A percentile compares a stretch with the other conserved stretches of the same genome.
Evolutionary conservation across 1,284 basidiomycete species (phyloP).

Genomic region (Sporisorium iseilematis-ciliati): DNA sequence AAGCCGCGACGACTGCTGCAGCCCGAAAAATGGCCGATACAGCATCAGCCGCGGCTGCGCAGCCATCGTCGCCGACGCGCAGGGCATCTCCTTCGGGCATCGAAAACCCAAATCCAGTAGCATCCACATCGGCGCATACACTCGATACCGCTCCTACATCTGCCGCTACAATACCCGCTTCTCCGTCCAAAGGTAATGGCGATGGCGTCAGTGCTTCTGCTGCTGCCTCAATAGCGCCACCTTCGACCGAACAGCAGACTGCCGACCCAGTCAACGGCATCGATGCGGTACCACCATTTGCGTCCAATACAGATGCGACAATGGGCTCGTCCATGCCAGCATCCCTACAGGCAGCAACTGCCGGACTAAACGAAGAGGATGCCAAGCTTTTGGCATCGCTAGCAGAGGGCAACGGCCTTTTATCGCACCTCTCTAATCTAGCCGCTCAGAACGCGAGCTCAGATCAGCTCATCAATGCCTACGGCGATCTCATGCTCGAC

Average conservation of each 20-base stretch:
- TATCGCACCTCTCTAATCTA: constrained; percentile 36
- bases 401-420: constrained; percentile 47
- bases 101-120: constrained; percentile 48
- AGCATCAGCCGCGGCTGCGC: constrained; percentile 15
- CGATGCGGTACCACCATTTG: neutral
- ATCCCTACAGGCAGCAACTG: constrained; percentile 22
- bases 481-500: constrained; percentile 27
- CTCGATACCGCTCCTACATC: constrained; percentile 26
- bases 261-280: neutral
- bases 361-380: constrained; percentile 54
- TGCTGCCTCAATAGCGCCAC: neutral
- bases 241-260: constrained; percentile 1
- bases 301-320: constrained; percentile 4
- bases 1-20: constrained; percentile 2
- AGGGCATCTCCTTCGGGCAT: constrained; percentile 40
- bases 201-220: neutral
- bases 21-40: constrained; percentile 19
- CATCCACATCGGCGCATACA: constrained; percentile 56
- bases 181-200: constrained; percentile 1
- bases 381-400: constrained; percentile 56
- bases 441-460: constrained; percentile 33
- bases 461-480: constrained; percentile 27
- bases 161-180: neutral
- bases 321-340: constrained; percentile 25
- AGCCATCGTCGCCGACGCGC: constrained; percentile 30